Conservation (phyloP, 371 early-diverging fungal species). For the Apophysomyces trapeziformis region DNA sequence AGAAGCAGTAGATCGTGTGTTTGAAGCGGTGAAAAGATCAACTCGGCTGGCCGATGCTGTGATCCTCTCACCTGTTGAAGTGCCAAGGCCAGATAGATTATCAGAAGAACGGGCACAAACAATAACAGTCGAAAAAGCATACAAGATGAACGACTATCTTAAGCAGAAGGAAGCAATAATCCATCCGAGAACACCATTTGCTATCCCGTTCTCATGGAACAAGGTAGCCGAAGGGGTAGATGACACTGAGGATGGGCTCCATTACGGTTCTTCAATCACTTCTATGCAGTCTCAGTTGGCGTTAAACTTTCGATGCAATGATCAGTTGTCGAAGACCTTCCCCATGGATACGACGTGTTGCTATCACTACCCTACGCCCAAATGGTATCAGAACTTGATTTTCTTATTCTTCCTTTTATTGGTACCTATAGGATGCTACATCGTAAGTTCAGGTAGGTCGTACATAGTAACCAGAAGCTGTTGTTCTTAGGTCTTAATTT, state of each 20-base stretch:
- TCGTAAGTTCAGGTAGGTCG: constrained; percentile 32
- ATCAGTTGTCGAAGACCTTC: constrained; percentile 40
- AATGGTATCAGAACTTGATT: constrained; percentile 47
- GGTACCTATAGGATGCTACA: constrained; percentile 46
- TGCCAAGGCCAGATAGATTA: constrained; percentile 36
- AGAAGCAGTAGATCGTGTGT: constrained; percentile 44
- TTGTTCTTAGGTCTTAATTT: constrained; percentile 8
- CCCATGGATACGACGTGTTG: constrained; percentile 68
- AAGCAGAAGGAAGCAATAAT: constrained; percentile 9
- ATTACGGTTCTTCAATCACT: constrained; percentile 53
- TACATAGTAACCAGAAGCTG: not conserved
- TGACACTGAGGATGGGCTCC: constrained; percentile 66
- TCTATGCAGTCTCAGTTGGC: constrained; percentile 58
- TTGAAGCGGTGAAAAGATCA: constrained; percentile 28
- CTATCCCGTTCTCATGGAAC: constrained; percentile 59
- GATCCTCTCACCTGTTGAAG: constrained; percentile 44
- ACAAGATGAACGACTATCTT: constrained; percentile 62
- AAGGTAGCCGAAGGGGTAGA: constrained; percentile 38
- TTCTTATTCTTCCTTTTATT: constrained; percentile 46
- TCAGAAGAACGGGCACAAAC: constrained; percentile 40
- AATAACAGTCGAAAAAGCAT: constrained; percentile 48
- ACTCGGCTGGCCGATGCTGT: constrained; percentile 39
- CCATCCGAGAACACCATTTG: constrained; percentile 35
- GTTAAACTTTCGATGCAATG: constrained; percentile 69
- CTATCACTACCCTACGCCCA: constrained; percentile 56